Percentiles rank a stretch among this genome's conserved stretches.
Conservation (phyloP, 306 rosid species). For the Cercis canadensis region DNA sequence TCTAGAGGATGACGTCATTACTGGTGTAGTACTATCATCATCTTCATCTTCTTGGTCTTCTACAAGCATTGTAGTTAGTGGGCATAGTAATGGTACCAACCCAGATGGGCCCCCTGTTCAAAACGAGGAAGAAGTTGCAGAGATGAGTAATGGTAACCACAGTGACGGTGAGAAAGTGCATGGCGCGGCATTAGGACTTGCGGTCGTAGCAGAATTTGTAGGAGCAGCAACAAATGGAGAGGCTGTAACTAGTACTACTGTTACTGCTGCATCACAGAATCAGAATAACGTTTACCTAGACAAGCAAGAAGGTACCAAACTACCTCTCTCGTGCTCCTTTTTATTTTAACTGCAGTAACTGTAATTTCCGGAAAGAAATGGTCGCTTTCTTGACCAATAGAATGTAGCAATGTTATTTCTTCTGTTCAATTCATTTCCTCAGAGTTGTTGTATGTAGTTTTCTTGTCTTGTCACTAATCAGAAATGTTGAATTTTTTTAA, state of each 20-base stretch:
- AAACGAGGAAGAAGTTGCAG: slow-evolving; percentile 36
- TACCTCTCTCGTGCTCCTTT: slow-evolving; percentile 7
- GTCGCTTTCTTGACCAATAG: not conserved
- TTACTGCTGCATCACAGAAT: slow-evolving; percentile 22
- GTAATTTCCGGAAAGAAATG: not conserved
- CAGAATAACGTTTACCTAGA: slow-evolving; percentile 44
- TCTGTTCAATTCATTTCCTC: not conserved
- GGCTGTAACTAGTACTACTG: slow-evolving; percentile 4
- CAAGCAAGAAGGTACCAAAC: slow-evolving; percentile 42
- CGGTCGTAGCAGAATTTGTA: slow-evolving; percentile 24
- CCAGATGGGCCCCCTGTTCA: slow-evolving; percentile 23
- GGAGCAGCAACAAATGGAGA: slow-evolving; percentile 39
- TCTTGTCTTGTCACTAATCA: slow-evolving; percentile 6
- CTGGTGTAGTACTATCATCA: not conserved
- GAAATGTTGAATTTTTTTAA: slow-evolving; percentile 10
- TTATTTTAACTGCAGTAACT: not conserved
- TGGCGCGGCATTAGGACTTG: slow-evolving; percentile 31
- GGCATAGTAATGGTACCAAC: not conserved
- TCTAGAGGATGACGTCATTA: slow-evolving; percentile 5
- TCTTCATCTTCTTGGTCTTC: not conserved
- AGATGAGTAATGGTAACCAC: not conserved
- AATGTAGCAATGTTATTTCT: not conserved
- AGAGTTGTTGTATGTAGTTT: not conserved
- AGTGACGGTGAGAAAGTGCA: slow-evolving; percentile 5
- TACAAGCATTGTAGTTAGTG: slow-evolving; percentile 9